Base-by-base conservation (phyloP, 768 basidiomycete genomes). In the Mycena metata region DNA sequence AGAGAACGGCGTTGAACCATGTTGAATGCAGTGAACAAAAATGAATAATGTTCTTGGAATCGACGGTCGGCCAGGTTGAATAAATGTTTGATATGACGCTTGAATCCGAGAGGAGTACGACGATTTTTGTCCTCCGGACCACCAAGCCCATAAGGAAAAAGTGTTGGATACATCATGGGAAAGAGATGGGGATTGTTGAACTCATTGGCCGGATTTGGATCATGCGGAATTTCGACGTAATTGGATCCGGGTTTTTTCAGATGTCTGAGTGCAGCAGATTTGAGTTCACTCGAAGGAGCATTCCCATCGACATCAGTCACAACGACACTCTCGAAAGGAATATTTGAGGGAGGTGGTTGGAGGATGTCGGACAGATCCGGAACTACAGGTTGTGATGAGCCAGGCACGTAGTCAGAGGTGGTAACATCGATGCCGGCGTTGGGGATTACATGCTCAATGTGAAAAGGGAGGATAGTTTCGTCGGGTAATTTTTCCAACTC, bases 1-100 rank as follows among this genome's bases (percentile, higher is more conserved):
- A 36, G 36, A 36, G 36, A 6, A 7, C 36, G 36, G 12, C 36
- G 36, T 12, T 36, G 36, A 36, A 36, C 7, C 36, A 36, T 36
- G 12, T 54, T 57, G 23, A 57, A 57, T 10, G 56, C 39, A 2
- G 41, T 43, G 23, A 57, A 57, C 3, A 57, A 9, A n/a, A 57
- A 57, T 3, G 56, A 57, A 30, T 57, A 57, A 24, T 57, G 56
- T 15, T 57, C 56, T 26, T 57, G 56, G 13, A 57, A 57, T 5
- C 56, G 9, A 6, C 56, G 39, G 21, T 57, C 56, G 1, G 56
- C 56, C 12, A 57, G 41, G 17, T 45, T 41, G 24, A 57, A 57
- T 2, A 57, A 16, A 19, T 57, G 56, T 16, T 57, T 57, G 39
- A 57, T 23, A 26, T 43, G 56, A 1, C 39, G 42, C 15, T 41